A percentile compares a stretch with the other conserved stretches of the same genome.
Conservation (phyloP, 192 early-diverging fungal genomes). For the Backusella circina region DNA sequence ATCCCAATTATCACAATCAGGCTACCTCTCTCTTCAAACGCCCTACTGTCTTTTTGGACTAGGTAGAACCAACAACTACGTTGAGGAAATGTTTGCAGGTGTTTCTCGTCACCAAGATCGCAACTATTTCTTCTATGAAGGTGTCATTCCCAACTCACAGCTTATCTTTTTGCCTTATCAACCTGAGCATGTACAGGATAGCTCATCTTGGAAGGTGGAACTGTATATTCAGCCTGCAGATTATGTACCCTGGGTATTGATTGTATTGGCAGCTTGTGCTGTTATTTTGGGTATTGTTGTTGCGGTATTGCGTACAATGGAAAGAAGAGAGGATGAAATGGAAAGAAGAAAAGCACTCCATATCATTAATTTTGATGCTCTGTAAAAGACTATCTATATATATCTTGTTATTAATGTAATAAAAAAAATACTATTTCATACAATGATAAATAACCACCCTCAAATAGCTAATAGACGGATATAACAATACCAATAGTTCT, state of each 20-base stretch:
- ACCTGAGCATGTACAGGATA: constrained; percentile 37
- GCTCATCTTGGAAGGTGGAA: constrained; percentile 76
- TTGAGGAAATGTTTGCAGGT: constrained; percentile 90
- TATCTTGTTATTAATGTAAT: too few relatives aligned
- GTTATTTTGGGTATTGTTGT: constrained; percentile 71
- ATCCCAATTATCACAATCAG: constrained; percentile 75
- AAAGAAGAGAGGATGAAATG: constrained; percentile 79
- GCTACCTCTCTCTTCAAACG: constrained; percentile 69
- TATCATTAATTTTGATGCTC: constrained; percentile 90
- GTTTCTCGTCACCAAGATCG: constrained; percentile 57
- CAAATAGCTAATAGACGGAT: too few relatives aligned
- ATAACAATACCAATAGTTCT: too few relatives aligned
- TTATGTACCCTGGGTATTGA: constrained; percentile 80
- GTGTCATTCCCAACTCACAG: constrained; percentile 92
- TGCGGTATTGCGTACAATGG: constrained; percentile 64
- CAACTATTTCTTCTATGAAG: constrained; percentile 66
- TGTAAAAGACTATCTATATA: constrained; percentile 38
- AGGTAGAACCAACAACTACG: constrained; percentile 94
- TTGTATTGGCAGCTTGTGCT: constrained; percentile 67
- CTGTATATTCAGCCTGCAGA: constrained; percentile 87
- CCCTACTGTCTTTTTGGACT: constrained; percentile 87
- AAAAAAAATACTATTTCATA: too few relatives aligned
- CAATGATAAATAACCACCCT: too few relatives aligned
- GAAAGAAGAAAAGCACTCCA: constrained; percentile 78
- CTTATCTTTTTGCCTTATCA: constrained; percentile 84